Conservation (phyloP, 495 filamentous ascomycete species). For the Penicillium bialowiezense region DNA sequence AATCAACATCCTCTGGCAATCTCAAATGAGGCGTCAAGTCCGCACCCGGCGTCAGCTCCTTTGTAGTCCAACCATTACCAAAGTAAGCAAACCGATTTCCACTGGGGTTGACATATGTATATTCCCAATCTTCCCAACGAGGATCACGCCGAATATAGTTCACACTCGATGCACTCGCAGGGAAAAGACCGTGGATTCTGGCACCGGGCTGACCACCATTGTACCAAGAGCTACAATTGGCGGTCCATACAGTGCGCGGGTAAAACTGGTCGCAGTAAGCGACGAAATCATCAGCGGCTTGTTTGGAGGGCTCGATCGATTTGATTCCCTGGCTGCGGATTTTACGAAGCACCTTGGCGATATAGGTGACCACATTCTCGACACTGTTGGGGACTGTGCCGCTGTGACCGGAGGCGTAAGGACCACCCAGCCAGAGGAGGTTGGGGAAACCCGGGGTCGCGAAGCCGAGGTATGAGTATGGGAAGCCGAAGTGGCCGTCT, state of each 20-base stretch:
- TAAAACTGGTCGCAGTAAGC: conserved; percentile 62
- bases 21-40: conserved; percentile 52
- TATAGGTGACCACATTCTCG: conserved; percentile 58
- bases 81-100: conserved; percentile 58
- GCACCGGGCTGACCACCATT: conserved; percentile 58
- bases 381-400: conserved; percentile 51
- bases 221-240: conserved; percentile 67
- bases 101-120: conserved; percentile 46
- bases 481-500: conserved; percentile 54
- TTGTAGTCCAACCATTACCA: conserved; percentile 54
- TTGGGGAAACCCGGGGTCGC: conserved; percentile 66
- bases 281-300: conserved; percentile 61
- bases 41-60: conserved; percentile 33
- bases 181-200: conserved; percentile 62
- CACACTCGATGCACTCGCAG: conserved; percentile 58
- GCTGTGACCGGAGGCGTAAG: conserved; percentile 47
- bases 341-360: conserved; percentile 64
- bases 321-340: conserved; percentile 60
- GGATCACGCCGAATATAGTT: conserved; percentile 57
- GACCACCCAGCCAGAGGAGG: conserved; percentile 52
- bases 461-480: conserved; percentile 63
- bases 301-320: conserved; percentile 49
- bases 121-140: conserved; percentile 73
- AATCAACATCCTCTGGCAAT: conserved; percentile 41
- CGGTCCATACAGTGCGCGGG: conserved; percentile 55